phyloP scores from a whole-genome alignment of 768 basidiomycete species.

The Suillus clintonianus region DNA sequence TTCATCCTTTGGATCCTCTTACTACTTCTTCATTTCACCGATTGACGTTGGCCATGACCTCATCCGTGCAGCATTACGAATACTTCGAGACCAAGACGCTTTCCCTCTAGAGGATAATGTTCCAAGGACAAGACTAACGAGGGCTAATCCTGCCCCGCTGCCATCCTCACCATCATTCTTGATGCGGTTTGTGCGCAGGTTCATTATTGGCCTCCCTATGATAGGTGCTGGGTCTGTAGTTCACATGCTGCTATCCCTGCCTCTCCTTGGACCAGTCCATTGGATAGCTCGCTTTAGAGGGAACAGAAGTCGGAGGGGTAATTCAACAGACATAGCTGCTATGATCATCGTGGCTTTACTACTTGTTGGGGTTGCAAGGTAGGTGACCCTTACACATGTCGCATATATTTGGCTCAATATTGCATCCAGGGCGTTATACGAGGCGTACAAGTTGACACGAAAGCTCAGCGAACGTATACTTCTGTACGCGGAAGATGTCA shows the following conservation, averaged over 20 bases:
- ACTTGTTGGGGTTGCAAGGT: conserved; percentile 65
- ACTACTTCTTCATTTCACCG: conserved; percentile 51
- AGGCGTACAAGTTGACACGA: conserved; percentile 70
- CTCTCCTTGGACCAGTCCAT: conserved; percentile 66
- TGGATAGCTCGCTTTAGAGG: conserved; percentile 69
- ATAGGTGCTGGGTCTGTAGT: conserved; percentile 77
- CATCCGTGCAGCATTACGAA: conserved; percentile 60
- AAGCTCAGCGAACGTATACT: conserved; percentile 58
- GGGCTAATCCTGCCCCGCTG: conserved; percentile 14
- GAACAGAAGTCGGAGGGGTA: conserved; percentile 51
- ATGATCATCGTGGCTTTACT: conserved; percentile 63
- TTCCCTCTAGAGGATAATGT: conserved; percentile 31
- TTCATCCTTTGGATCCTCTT: conserved; percentile 33
- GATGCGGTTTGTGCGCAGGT: conserved; percentile 62
- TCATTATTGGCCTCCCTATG: conserved; percentile 75
- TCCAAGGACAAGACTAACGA: conserved; percentile 2
- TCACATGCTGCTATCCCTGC: conserved; percentile 67
- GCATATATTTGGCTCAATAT: conserved; percentile 13
- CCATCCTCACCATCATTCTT: conserved; percentile 49
- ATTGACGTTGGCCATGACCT: conserved; percentile 60
- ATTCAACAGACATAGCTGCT: conserved; percentile 64
- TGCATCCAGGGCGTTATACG: conserved; percentile 59
- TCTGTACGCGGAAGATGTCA: conserved; percentile 75
- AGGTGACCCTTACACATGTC: conserved; percentile 15
- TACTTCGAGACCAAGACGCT: conserved; percentile 58